Evolutionary conservation across 352 stramenopile genomes (phyloP).

Genomic region (Pythium coloratum): DNA sequence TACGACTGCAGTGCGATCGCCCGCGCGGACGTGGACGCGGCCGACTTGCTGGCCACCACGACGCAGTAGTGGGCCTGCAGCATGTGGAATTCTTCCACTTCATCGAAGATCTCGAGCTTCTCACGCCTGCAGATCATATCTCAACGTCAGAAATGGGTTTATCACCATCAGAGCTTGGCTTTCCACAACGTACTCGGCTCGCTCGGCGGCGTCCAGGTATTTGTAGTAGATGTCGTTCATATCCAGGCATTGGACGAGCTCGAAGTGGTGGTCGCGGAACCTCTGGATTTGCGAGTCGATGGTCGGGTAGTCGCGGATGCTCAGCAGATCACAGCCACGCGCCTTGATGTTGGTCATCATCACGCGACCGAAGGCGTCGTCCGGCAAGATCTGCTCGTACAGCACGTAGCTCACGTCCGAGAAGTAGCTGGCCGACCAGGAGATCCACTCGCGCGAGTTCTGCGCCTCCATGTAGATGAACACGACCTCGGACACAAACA

Average conservation of each 20-base stretch:
- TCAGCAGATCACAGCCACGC: slow-evolving; percentile 86
- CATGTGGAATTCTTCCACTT: slow-evolving; percentile 92
- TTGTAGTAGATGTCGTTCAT: slow-evolving; percentile 94
- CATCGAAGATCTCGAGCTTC: slow-evolving; percentile 91
- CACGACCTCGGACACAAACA: slow-evolving; percentile 91
- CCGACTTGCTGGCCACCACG: slow-evolving; percentile 40
- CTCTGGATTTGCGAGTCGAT: slow-evolving; percentile 69
- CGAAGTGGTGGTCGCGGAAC: slow-evolving; percentile 72
- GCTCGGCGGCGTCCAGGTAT: slow-evolving; percentile 68
- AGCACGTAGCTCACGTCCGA: slow-evolving; percentile 74
- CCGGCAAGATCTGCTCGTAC: slow-evolving; percentile 91
- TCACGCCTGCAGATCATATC: slow-evolving; percentile 47
- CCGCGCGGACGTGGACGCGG: slow-evolving; percentile 16
- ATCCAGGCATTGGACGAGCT: slow-evolving; percentile 77
- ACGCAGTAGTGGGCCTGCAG: slow-evolving; percentile 91
- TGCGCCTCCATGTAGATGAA: slow-evolving; percentile 91
- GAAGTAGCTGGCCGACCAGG: slow-evolving; percentile 71
- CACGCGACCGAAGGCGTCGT: slow-evolving; percentile 88
- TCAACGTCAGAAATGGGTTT: not conserved
- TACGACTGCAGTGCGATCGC: slow-evolving; percentile 22
- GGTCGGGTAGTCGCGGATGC: slow-evolving; percentile 79
- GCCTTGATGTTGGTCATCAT: slow-evolving; percentile 92
- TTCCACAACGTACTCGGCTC: slow-evolving; percentile 46
- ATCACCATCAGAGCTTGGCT: no score
- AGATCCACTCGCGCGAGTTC: slow-evolving; percentile 70